Percentiles rank a stretch among this genome's conserved stretches.
These are phyloP conservation scores for Kluyveromyces sp. DNA, from an alignment of 1,139 yeast species.

Conservation along the genomic window DNA sequence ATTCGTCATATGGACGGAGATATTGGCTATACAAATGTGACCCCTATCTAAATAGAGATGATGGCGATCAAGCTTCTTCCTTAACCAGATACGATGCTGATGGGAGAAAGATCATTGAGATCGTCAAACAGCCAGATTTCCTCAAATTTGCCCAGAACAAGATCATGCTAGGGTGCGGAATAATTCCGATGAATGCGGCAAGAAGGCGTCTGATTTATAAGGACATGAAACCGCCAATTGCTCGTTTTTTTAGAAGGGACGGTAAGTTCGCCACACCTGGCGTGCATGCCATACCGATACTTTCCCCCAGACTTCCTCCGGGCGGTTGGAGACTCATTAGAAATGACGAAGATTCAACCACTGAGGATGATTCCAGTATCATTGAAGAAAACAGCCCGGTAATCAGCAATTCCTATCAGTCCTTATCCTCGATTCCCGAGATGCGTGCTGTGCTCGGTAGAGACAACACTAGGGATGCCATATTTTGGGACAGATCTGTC, in stretches of 20 bases:
- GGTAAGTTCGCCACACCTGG: constrained; percentile 27
- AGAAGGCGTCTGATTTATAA: constrained; percentile 27
- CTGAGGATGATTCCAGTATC: constrained; percentile 3
- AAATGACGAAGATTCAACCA: constrained; percentile 13
- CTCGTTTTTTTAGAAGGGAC: constrained; percentile 28
- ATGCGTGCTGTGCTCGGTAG: constrained; percentile 1
- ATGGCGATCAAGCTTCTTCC: constrained; percentile 26
- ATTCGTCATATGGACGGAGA: constrained; percentile 53
- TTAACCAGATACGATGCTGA: constrained; percentile 51
- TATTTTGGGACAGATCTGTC: constrained; percentile 32
- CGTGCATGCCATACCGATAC: constrained; percentile 19
- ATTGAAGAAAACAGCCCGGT: constrained; percentile 2
- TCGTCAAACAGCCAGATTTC: constrained; percentile 51
- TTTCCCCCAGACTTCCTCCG: constrained; percentile 27
- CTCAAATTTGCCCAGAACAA: constrained; percentile 58
- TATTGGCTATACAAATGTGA: constrained; percentile 70
- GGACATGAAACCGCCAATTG: constrained; percentile 30
- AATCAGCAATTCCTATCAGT: constrained; percentile 3
- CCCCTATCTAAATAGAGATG: constrained; percentile 31
- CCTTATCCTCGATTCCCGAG: constrained; percentile 9
- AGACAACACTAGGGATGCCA: constrained; percentile 20
- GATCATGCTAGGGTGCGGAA: constrained; percentile 36
- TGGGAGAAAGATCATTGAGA: constrained; percentile 56
- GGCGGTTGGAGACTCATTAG: constrained; percentile 31
- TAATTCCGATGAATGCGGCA: constrained; percentile 24